Conservation (phyloP, 202 grass and related monocot species). For the Carex sylvatica region DNA sequence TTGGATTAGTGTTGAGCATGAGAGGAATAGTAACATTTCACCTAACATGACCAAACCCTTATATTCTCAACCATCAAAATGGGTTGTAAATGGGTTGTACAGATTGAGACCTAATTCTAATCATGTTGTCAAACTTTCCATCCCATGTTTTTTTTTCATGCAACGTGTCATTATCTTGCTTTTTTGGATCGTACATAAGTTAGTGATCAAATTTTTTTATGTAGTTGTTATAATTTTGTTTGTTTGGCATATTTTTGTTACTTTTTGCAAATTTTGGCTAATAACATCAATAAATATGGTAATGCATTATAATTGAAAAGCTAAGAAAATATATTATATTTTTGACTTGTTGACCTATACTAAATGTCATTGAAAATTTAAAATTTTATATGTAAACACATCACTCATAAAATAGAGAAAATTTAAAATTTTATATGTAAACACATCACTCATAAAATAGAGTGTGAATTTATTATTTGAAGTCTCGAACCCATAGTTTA, state of each 20-base stretch:
- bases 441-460: too few relatives aligned
- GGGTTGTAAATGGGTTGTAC: not conserved
- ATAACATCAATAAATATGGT: not conserved
- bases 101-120: not conserved
- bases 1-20: not conserved
- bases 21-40: not conserved
- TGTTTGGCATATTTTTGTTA: not conserved
- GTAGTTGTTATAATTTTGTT: not conserved
- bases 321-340: not conserved
- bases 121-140: conserved; percentile 7
- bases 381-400: not conserved
- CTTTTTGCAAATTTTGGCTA: not conserved
- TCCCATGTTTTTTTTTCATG: not conserved
- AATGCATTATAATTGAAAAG: not conserved
- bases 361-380: too few relatives aligned
- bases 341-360: too few relatives aligned
- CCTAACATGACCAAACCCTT: conserved; percentile 23
- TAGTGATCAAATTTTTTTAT: not conserved
- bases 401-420: too few relatives aligned
- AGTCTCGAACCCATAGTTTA: too few relatives aligned
- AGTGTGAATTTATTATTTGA: too few relatives aligned
- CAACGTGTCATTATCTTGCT: not conserved
- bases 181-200: not conserved
- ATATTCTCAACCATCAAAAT: conserved; percentile 2
- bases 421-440: not conserved